phyloP scores from a whole-genome alignment of 148 eudicot species.

The Cornus controversa region DNA sequence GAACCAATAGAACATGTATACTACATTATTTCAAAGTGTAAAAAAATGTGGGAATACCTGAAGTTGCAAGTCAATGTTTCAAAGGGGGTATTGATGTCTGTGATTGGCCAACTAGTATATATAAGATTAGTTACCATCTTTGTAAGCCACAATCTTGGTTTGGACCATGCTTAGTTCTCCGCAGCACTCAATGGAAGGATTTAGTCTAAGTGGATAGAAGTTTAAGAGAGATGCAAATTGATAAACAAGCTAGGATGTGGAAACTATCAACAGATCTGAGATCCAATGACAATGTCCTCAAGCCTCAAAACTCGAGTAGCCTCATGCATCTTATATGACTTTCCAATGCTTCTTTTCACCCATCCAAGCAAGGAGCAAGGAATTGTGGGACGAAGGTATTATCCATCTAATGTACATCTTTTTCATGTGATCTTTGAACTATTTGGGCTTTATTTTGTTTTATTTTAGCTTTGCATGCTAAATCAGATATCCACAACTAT shows the following conservation, averaged over 20 bases:
- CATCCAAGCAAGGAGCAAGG: neutral
- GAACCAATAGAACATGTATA: too few relatives aligned
- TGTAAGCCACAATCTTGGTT: neutral
- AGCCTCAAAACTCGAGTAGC: neutral
- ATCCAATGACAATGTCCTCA: neutral
- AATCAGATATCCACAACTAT: too few relatives aligned
- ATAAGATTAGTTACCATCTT: neutral
- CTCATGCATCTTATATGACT: neutral
- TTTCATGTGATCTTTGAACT: neutral
- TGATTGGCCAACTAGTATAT: neutral
- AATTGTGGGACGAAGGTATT: neutral
- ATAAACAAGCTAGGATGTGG: neutral
- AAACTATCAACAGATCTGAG: neutral
- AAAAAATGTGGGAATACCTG: too few relatives aligned
- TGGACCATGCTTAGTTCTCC: neutral
- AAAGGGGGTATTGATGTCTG: too few relatives aligned
- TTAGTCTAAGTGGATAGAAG: too few relatives aligned
- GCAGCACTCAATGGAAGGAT: too few relatives aligned
- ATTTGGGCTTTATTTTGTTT: neutral
- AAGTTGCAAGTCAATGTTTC: too few relatives aligned
- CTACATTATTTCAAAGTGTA: too few relatives aligned
- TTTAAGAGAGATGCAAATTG: too few relatives aligned
- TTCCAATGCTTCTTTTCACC: neutral
- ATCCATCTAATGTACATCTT: neutral
- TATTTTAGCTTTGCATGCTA: neutral